A percentile compares a stretch with the other conserved stretches of the same genome.
phyloP scores from a whole-genome alignment of 768 basidiomycete genomes.

The Astraeus odoratus region DNA sequence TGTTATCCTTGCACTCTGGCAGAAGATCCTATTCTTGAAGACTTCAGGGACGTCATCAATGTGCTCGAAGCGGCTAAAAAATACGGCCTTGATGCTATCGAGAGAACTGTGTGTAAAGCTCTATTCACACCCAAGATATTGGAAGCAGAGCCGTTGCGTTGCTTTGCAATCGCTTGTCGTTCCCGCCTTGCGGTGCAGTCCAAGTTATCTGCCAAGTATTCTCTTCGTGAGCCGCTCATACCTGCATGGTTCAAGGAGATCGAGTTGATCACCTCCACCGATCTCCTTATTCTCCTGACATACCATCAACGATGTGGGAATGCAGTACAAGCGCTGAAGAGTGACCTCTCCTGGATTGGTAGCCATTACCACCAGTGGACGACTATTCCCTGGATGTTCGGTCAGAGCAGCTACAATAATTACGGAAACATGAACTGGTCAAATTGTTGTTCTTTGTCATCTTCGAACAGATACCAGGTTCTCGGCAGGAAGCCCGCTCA shows the following conservation, averaged over 20 bases:
- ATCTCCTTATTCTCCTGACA: slow-evolving; percentile 19
- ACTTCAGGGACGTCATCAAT: slow-evolving; percentile 1
- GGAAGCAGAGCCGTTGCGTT: slow-evolving; percentile 18
- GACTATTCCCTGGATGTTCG: too few species aligned
- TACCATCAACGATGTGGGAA: slow-evolving; percentile 14
- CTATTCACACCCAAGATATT: slow-evolving; percentile 14
- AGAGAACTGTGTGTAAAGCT: slow-evolving; percentile 13
- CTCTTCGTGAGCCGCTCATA: slow-evolving; percentile 19
- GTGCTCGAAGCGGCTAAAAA: slow-evolving; percentile 14
- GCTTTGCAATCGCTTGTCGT: slow-evolving; percentile 27
- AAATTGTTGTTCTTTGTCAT: too few species aligned
- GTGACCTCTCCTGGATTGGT: slow-evolving; percentile 9
- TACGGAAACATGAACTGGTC: too few species aligned
- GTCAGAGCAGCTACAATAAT: too few species aligned
- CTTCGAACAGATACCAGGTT: not conserved
- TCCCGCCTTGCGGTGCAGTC: slow-evolving; percentile 18
- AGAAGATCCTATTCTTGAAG: slow-evolving; percentile 13
- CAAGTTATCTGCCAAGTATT: slow-evolving; percentile 22
- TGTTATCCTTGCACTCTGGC: slow-evolving; percentile 20
- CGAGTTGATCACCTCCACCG: slow-evolving; percentile 16
- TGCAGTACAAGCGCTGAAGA: slow-evolving; percentile 4
- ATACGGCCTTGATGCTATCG: slow-evolving; percentile 12
- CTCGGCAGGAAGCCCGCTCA: not conserved
- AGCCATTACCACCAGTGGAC: slow-evolving; percentile 3
- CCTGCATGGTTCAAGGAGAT: slow-evolving; percentile 21